Percentiles rank a stretch among this genome's conserved stretches.
phyloP scores from a whole-genome alignment of 2,329 filamentous ascomycete species.

The Mycogone perniciosa region DNA sequence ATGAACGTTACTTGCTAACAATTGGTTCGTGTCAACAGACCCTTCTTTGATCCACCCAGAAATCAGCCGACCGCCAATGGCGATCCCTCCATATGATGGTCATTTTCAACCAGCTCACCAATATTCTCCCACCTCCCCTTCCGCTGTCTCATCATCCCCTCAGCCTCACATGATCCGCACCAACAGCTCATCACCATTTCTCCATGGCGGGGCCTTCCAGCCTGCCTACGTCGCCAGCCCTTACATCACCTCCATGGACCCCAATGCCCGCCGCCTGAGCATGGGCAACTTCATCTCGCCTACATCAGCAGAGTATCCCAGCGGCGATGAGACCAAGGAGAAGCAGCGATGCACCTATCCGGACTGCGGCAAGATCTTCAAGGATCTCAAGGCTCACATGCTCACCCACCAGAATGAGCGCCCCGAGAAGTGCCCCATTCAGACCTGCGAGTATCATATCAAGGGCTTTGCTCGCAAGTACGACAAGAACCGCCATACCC shows the following conservation, averaged over 20 bases:
- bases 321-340: conserved; percentile 59
- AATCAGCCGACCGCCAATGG: conserved; percentile 43
- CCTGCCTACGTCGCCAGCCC: conserved; percentile 49
- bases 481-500: conserved; percentile 89
- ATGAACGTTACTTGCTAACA: conserved; percentile 30
- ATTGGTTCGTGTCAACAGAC: conserved; percentile 34
- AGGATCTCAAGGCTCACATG: conserved; percentile 90
- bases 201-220: conserved; percentile 49
- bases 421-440: conserved; percentile 89
- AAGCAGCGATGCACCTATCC: conserved; percentile 71
- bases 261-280: conserved; percentile 56
- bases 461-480: conserved; percentile 95
- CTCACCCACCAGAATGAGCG: conserved; percentile 86
- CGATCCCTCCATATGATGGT: conserved; percentile 40
- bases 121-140: conserved; percentile 54
- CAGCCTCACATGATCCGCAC: conserved; percentile 43
- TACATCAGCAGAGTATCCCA: conserved; percentile 51
- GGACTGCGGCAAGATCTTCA: conserved; percentile 80
- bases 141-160: conserved; percentile 49
- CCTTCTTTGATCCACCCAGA: conserved; percentile 52
- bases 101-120: conserved; percentile 41
- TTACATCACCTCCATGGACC: conserved; percentile 40
- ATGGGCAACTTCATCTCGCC: conserved; percentile 63
- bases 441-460: conserved; percentile 82
- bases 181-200: conserved; percentile 61